Evolutionary conservation across 202 grass and related monocot species (phyloP).

Genomic region (Dendrocalamus latiflorus): DNA sequence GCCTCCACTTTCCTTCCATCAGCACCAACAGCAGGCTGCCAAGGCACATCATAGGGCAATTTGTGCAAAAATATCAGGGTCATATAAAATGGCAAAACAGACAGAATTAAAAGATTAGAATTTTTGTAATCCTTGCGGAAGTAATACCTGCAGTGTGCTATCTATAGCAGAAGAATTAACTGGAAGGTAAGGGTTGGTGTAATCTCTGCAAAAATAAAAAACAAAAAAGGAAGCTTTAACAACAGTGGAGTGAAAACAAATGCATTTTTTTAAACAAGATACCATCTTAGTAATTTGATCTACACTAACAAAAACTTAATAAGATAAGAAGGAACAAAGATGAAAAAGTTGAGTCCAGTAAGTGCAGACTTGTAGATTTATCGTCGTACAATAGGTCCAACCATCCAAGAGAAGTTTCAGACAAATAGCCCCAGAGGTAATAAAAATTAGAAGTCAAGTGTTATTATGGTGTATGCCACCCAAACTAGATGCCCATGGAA

Average conservation of each 20-base stretch:
- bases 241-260: background rate
- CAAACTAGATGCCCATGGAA: no score
- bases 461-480: no score
- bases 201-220: conserved; percentile 58
- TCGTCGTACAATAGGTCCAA: no score
- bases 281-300: no score
- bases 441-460: no score
- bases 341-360: no score
- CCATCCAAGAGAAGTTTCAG: no score
- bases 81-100: conserved; percentile 17
- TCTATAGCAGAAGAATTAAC: conserved; percentile 79
- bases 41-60: conserved; percentile 10
- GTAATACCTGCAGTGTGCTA: conserved; percentile 57
- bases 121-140: background rate
- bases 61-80: background rate
- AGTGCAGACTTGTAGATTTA: no score
- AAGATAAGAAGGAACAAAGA: no score
- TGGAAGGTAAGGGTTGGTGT: conserved; percentile 83
- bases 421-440: no score
- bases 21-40: conserved; percentile 52
- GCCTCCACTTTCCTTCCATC: conserved; percentile 68
- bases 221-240: background rate
- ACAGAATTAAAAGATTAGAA: conserved; percentile 3
- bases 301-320: no score
- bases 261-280: no score